Evolutionary conservation across 768 basidiomycete genomes (phyloP).

Genomic region (Suillus decipiens): DNA sequence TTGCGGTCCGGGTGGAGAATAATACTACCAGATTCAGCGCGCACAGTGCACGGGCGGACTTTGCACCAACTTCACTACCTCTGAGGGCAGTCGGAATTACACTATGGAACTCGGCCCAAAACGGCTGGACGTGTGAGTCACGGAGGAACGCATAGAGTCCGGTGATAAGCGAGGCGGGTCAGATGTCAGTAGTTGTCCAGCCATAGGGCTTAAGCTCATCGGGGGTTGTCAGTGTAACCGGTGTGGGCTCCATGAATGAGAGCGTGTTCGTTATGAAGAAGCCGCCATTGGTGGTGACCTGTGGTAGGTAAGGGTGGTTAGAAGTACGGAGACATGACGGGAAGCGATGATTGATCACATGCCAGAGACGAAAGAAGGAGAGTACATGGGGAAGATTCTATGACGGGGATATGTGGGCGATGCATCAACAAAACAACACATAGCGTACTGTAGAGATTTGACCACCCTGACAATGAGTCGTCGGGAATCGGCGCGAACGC

Average conservation of each 20-base stretch:
- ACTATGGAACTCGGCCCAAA: constrained; percentile 65
- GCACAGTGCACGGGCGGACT: constrained; percentile 72
- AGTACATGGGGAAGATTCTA: constrained; percentile 73
- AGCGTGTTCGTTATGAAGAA: constrained; percentile 79
- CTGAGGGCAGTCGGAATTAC: constrained; percentile 51
- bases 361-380: constrained; percentile 75
- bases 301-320: constrained; percentile 4
- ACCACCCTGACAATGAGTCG: no score
- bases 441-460: no score
- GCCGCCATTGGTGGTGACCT: constrained; percentile 77
- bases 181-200: constrained; percentile 84
- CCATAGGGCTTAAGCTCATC: constrained; percentile 80
- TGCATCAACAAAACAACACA: constrained; percentile 11
- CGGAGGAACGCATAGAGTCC: constrained; percentile 71
- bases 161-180: constrained; percentile 81
- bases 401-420: constrained; percentile 47
- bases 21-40: constrained; percentile 61
- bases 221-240: constrained; percentile 71
- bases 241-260: constrained; percentile 73
- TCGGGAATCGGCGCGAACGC: no score
- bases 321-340: neutral
- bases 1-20: constrained; percentile 64
- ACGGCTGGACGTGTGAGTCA: constrained; percentile 70
- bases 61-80: constrained; percentile 45
- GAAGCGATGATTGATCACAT: constrained; percentile 24